phyloP scores from a whole-genome alignment of 441 rosid species.

The Lepidium campestre region DNA sequence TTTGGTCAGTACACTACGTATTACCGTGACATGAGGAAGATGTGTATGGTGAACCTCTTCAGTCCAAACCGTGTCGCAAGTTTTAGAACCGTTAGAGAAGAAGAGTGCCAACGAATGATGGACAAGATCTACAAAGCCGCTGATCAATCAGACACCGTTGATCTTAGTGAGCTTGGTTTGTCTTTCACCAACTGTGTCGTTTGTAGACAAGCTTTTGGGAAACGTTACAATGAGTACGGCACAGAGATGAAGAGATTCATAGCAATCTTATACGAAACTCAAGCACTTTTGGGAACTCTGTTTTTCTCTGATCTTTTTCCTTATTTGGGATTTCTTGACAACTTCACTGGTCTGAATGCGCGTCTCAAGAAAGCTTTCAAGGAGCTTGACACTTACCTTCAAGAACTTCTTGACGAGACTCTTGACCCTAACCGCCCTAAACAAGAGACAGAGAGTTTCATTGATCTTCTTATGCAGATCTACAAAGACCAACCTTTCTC shows the following conservation, averaged over 20 bases:
- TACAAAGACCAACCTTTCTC: constrained; percentile 33
- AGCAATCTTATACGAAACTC: constrained; percentile 26
- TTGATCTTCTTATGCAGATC: constrained; percentile 28
- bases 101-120: constrained; percentile 39
- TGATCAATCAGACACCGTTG: constrained; percentile 17
- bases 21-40: constrained; percentile 48
- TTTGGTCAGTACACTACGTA: constrained; percentile 35
- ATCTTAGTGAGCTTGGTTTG: constrained; percentile 29
- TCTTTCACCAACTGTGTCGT: constrained; percentile 32
- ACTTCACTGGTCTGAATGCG: constrained; percentile 21
- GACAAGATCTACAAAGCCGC: constrained; percentile 28
- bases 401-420: constrained; percentile 31
- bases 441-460: constrained; percentile 28
- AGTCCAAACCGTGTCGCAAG: constrained; percentile 41
- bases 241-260: constrained; percentile 34
- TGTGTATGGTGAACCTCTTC: constrained; percentile 44
- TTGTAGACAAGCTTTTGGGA: constrained; percentile 33
- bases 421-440: constrained; percentile 28
- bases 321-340: constrained; percentile 26
- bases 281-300: constrained; percentile 28
- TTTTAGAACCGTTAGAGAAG: constrained; percentile 44
- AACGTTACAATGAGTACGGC: constrained; percentile 31
- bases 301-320: constrained; percentile 32
- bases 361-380: constrained; percentile 28
- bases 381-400: constrained; percentile 30